phyloP scores from a whole-genome alignment of 768 basidiomycete species.

The Rhodotorula toruloides region DNA sequence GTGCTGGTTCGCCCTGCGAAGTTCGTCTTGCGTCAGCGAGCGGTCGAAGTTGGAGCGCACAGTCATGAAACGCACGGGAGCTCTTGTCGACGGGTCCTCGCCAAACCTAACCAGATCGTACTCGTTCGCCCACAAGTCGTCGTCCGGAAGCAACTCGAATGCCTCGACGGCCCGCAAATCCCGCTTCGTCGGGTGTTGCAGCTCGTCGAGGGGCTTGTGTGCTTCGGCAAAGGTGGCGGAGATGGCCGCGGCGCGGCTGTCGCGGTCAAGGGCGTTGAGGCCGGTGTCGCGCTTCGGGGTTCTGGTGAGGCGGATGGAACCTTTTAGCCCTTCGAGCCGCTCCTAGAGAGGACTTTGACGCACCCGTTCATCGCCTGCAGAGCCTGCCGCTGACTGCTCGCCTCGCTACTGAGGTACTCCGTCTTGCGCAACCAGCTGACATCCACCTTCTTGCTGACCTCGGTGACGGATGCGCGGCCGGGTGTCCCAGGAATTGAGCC shows the following conservation, averaged over 20 bases:
- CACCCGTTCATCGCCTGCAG: conserved; percentile 8
- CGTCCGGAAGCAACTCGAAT: conserved; percentile 76
- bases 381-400: conserved; percentile 6
- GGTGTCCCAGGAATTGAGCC: not conserved
- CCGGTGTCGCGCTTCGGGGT: conserved; percentile 10
- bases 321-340: not conserved
- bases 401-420: conserved; percentile 59
- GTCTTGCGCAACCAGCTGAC: conserved; percentile 91
- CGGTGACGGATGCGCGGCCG: conserved; percentile 47
- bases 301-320: not conserved
- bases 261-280: conserved; percentile 20
- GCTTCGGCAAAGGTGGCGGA: conserved; percentile 37
- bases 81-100: conserved; percentile 39
- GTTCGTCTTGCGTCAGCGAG: conserved; percentile 1
- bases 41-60: not conserved
- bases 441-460: conserved; percentile 52
- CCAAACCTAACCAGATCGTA: conserved; percentile 47
- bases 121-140: conserved; percentile 71
- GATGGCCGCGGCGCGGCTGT: conserved; percentile 34
- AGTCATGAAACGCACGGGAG: not conserved
- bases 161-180: conserved; percentile 69
- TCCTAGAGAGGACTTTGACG: not conserved
- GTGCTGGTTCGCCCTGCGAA: conserved; percentile 15
- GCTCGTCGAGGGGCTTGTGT: conserved; percentile 32
- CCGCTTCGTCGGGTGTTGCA: conserved; percentile 76